Conservation (phyloP, 768 basidiomycete species). For the Boletellus ananas region DNA sequence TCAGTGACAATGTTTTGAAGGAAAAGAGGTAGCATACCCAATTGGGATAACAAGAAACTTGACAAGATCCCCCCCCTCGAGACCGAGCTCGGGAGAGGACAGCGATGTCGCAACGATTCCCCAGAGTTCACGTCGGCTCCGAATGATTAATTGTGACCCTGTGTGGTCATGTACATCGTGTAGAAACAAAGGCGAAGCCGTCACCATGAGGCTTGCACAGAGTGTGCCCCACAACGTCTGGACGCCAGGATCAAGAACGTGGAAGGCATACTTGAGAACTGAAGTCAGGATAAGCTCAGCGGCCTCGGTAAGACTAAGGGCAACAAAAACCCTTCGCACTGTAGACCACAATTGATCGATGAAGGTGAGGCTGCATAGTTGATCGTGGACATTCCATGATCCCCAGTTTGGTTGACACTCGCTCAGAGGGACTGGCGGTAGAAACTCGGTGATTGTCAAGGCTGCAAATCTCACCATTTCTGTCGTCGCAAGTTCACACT, state of each 20-base stretch:
- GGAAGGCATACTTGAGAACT: constrained; percentile 43
- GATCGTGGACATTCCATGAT: constrained; percentile 25
- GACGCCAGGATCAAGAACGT: constrained; percentile 37
- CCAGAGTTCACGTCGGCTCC: constrained; percentile 45
- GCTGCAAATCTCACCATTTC: constrained; percentile 35
- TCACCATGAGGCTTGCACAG: constrained; percentile 45
- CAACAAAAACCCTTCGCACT: constrained; percentile 46
- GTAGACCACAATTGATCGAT: constrained; percentile 49
- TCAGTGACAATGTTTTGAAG: constrained; percentile 2
- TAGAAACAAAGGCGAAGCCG: constrained; percentile 39
- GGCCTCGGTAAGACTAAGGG: constrained; percentile 37
- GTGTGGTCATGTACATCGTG: constrained; percentile 29
- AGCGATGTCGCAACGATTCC: constrained; percentile 36
- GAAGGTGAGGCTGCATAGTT: constrained; percentile 37
- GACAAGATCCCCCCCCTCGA: constrained; percentile 40
- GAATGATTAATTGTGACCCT: constrained; percentile 22
- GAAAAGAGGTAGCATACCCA: constrained; percentile 32
- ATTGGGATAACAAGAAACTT: constrained; percentile 47
- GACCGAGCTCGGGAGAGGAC: constrained; percentile 20
- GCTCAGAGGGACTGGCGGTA: constrained; percentile 14
- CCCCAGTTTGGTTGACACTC: constrained; percentile 16
- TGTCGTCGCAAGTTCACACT: constrained; percentile 32
- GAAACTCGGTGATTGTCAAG: constrained; percentile 35
- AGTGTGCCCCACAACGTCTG: constrained; percentile 45
- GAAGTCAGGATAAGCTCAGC: constrained; percentile 46